Percentiles rank a stretch among this genome's conserved stretches.
phyloP scores from a whole-genome alignment of 345 rosid species.

The Syzygium jambos region DNA sequence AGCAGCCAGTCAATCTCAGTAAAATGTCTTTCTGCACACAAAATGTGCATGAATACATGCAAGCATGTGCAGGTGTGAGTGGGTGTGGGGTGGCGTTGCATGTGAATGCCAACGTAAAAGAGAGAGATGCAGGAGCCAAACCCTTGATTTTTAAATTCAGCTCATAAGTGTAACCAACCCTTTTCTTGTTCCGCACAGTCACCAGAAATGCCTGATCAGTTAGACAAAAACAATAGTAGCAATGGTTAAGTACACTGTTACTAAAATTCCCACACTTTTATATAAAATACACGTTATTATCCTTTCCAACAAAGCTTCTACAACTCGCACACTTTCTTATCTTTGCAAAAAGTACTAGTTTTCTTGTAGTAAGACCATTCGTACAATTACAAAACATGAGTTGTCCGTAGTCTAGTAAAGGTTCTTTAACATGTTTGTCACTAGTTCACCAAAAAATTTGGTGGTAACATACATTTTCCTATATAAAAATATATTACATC shows the following conservation, averaged over 20 bases:
- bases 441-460: background rate
- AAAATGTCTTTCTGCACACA: background rate
- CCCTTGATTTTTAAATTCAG: conserved; percentile 71
- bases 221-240: background rate
- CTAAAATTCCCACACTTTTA: background rate
- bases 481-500: background rate
- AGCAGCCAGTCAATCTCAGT: background rate
- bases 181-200: conserved; percentile 83
- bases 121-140: conserved; percentile 5
- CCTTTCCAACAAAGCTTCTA: background rate
- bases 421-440: background rate
- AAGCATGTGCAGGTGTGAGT: background rate
- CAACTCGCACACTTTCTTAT: background rate
- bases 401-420: background rate
- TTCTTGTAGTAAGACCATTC: background rate
- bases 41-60: background rate
- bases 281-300: background rate
- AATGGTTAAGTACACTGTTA: background rate
- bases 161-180: conserved; percentile 83
- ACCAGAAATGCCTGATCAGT: conserved; percentile 75
- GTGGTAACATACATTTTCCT: background rate
- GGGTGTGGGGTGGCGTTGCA: background rate
- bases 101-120: background rate
- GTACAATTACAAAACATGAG: background rate
- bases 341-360: background rate